Conservation (phyloP, 768 basidiomycete genomes). For the Gloeopeniophorella convolvens region DNA sequence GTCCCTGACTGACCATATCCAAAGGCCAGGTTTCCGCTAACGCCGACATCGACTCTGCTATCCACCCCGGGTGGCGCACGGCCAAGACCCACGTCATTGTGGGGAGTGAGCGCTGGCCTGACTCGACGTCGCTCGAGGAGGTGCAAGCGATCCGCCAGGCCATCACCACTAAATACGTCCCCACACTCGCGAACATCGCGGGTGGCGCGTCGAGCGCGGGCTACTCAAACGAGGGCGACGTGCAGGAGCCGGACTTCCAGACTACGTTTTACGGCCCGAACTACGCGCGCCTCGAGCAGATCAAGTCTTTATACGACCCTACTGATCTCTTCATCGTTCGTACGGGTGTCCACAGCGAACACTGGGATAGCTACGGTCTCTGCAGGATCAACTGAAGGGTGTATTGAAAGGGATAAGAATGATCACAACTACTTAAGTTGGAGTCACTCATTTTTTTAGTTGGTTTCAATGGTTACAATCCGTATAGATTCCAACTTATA, state of each 20-base stretch:
- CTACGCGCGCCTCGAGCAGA: slow-evolving; percentile 26
- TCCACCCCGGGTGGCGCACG: slow-evolving; percentile 32
- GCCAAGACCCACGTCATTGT: slow-evolving; percentile 32
- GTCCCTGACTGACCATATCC: neutral
- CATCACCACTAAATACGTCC: slow-evolving; percentile 25
- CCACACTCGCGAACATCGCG: slow-evolving; percentile 26
- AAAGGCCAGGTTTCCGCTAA: slow-evolving; percentile 31
- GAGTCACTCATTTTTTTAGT: neutral
- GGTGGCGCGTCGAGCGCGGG: slow-evolving; percentile 27
- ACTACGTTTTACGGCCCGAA: slow-evolving; percentile 33
- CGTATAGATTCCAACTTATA: no score
- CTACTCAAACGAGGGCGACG: slow-evolving; percentile 33
- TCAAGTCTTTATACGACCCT: slow-evolving; percentile 31
- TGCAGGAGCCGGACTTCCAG: slow-evolving; percentile 27
- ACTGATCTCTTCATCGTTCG: slow-evolving; percentile 30
- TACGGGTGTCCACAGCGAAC: slow-evolving; percentile 30
- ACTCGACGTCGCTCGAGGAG: slow-evolving; percentile 2
- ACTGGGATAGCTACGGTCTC: slow-evolving; percentile 28
- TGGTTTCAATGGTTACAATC: no score
- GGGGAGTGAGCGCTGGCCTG: neutral
- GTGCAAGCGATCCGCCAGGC: slow-evolving; percentile 20
- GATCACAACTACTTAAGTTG: neutral
- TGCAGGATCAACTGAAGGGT: no score
- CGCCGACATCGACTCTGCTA: slow-evolving; percentile 28
- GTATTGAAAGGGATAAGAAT: no score